These are phyloP conservation scores for Silybum marianum DNA, from an alignment of 129 eudicot genomes.

Conservation along the genomic window DNA sequence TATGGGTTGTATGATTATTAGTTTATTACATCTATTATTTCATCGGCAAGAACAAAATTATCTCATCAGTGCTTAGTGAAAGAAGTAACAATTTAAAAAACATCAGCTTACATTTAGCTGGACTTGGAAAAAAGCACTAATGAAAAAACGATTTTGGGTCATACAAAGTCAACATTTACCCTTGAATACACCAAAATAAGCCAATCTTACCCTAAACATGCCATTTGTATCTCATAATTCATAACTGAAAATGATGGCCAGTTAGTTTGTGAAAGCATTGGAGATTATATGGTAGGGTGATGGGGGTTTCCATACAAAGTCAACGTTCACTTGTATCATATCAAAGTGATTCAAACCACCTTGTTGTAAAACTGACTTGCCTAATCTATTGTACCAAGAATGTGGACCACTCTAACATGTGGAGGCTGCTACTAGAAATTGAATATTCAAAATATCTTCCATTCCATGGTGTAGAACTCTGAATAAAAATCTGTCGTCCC, in stretches of 20 bases:
- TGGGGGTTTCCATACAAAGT: neutral
- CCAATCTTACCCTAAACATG: neutral
- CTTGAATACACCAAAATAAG: conserved; percentile 1
- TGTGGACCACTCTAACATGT: neutral
- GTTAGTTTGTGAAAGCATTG: conserved; percentile 5
- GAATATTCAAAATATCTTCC: neutral
- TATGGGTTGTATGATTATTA: neutral
- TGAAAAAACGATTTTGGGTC: neutral
- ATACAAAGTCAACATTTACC: neutral
- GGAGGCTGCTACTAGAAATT: neutral
- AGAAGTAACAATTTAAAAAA: conserved; percentile 3
- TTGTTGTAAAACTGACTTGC: neutral
- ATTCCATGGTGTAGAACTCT: neutral
- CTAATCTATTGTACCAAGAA: neutral
- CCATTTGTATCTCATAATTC: neutral
- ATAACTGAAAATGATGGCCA: conserved; percentile 6
- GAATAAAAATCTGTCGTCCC: neutral
- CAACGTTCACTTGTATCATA: neutral
- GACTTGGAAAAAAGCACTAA: neutral
- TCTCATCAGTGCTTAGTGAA: conserved; percentile 1
- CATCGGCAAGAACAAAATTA: neutral
- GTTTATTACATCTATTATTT: neutral
- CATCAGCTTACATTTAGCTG: neutral
- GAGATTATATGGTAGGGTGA: neutral
- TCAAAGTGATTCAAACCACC: neutral